Conservation (phyloP, 2,329 filamentous ascomycete species). For the Microascus cirrosus region DNA sequence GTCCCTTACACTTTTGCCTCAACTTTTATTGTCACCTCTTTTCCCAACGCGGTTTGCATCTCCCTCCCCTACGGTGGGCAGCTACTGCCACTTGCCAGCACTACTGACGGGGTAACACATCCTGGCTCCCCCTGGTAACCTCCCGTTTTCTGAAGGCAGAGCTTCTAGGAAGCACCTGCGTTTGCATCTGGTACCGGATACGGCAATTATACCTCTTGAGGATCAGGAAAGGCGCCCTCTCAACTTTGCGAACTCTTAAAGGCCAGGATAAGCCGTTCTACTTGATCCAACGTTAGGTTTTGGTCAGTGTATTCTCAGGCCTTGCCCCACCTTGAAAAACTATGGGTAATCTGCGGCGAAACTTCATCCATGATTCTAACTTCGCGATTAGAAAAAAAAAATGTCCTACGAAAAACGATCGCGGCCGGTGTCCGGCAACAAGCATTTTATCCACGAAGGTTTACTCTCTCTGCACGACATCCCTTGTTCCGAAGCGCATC, state of each 20-base stretch:
- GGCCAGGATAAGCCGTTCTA: background rate
- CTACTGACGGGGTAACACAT: no score
- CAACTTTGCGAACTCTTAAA: background rate
- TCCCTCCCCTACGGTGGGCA: no score
- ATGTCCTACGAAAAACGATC: background rate
- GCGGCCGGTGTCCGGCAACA: background rate
- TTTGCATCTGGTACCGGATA: background rate
- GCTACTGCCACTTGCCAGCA: no score
- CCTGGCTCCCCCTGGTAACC: no score
- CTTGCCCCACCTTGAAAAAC: background rate
- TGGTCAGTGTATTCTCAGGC: background rate
- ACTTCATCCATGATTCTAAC: background rate
- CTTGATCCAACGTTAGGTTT: no score
- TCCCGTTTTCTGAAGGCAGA: background rate
- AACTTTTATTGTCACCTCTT: background rate
- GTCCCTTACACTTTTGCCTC: background rate
- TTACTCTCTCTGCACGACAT: background rate
- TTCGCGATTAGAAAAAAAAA: background rate
- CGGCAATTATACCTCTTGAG: background rate
- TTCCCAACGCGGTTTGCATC: no score
- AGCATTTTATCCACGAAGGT: background rate
- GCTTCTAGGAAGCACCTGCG: background rate
- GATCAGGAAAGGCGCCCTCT: background rate
- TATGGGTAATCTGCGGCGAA: background rate
- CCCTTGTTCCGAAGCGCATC: background rate